phyloP scores from a whole-genome alignment of 108 stramenopile species.

The Aurantiochytrium sp. region DNA sequence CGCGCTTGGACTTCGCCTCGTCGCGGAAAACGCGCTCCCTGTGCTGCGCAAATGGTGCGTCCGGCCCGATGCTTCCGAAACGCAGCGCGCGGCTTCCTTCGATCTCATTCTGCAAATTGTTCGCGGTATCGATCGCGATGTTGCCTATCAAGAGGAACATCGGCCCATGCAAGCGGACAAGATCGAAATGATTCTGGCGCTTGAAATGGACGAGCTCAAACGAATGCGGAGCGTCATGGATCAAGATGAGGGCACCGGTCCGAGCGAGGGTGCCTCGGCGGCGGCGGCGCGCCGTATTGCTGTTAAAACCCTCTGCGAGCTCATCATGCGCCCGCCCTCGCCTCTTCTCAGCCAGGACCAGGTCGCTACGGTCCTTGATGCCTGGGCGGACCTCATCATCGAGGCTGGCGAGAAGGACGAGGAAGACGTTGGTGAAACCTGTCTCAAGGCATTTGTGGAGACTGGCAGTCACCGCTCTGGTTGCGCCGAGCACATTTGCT shows the following conservation, averaged over 20 bases:
- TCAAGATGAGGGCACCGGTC: background rate
- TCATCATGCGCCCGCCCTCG: background rate
- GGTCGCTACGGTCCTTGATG: background rate
- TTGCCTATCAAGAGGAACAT: background rate
- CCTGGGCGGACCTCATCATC: background rate
- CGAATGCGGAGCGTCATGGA: background rate
- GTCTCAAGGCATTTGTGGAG: background rate
- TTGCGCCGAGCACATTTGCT: background rate
- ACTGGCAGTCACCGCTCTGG: background rate
- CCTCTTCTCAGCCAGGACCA: background rate
- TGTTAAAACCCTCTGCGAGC: background rate
- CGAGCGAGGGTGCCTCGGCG: background rate
- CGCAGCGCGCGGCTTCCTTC: background rate
- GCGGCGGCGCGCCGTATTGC: background rate
- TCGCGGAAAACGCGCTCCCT: background rate
- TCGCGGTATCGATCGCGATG: background rate
- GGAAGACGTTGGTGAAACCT: background rate
- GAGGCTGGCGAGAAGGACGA: background rate
- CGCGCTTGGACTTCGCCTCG: background rate
- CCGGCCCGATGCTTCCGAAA: background rate
- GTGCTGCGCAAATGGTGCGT: background rate
- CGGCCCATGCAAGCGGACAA: background rate
- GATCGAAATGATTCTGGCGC: background rate
- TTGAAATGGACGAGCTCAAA: background rate
- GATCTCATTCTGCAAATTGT: background rate